Base-by-base conservation (phyloP, 257 asterid species). In the Cordia subcordata region DNA sequence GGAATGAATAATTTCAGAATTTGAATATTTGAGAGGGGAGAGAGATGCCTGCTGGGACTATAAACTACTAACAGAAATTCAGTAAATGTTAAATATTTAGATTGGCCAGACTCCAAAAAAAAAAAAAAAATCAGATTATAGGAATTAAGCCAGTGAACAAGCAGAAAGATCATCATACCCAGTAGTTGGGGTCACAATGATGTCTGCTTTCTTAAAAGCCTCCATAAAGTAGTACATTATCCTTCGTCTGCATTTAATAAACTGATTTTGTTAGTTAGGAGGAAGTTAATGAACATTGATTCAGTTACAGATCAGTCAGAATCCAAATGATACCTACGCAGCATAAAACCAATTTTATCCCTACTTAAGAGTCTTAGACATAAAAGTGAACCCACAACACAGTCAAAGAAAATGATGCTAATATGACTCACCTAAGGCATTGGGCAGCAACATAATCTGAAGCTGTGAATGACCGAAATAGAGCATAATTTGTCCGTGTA, bases 401-500 rank as follows among this genome's bases (percentile, higher is more conserved):
- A 22, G 5, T 57, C 19, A 22, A 27, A 44, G 9, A 22, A 57
- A 38, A 5, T 19, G 45, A 35, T 11, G 50, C 16, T 39, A 39
- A 39, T 32, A 21, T 14, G 60, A 8, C 72, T 71, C 67, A 83
- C 99, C 99, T 81, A 52, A 89, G 85, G 71, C 99, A 72, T 75
- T 93, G 99, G 59, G 99, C 94, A 72, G 97, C 78, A 71, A 93
- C 99, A 70, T 93, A 93, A 53, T 93, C 99, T 60, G 85, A 64
- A 53, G 94, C 99, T 49, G 95, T 57, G 73, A 89, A 89, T 52
- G 99, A 83, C 76, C 87, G 81, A 60, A 93, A 93, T 57, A 93
- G 82, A 23, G 96, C 86, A 66, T 86, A 83, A 76, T 77, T 93
- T 49, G 92, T 93, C 65, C 99, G 83, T 4, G 91, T 77, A 70